phyloP scores from a whole-genome alignment of 1,284 basidiomycete genomes.

The Singerocomus inundabilis region DNA sequence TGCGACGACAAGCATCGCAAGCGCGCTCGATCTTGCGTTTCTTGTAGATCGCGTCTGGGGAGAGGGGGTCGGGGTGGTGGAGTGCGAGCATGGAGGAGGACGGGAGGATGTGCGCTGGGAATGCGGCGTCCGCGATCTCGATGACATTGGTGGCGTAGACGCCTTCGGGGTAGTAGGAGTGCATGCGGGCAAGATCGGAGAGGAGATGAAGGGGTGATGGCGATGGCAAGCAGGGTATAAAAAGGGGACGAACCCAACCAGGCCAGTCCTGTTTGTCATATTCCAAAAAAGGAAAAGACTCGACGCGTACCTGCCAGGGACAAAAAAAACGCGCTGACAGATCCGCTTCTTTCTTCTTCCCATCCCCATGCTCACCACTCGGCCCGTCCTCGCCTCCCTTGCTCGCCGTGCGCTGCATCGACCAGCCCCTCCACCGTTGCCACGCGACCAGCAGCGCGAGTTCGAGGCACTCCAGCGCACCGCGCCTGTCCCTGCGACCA shows the following conservation, averaged over 20 bases:
- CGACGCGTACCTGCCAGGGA: too few species aligned
- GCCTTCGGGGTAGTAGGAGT: constrained; percentile 16
- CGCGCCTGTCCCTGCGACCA: constrained; percentile 47
- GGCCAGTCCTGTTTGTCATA: too few species aligned
- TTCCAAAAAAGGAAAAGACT: too few species aligned
- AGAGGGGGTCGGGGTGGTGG: constrained; percentile 4
- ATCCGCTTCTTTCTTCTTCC: too few species aligned
- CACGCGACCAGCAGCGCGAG: constrained; percentile 66
- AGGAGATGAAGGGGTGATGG: not conserved
- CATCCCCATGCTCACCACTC: too few species aligned
- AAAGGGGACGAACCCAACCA: too few species aligned
- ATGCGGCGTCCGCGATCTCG: constrained; percentile 28
- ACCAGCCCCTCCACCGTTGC: constrained; percentile 70
- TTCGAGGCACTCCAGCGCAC: constrained; percentile 71
- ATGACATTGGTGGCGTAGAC: constrained; percentile 28
- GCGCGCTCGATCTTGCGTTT: constrained; percentile 64
- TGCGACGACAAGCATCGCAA: constrained; percentile 67
- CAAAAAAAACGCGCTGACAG: too few species aligned
- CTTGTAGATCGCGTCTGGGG: constrained; percentile 33
- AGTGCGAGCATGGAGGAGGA: constrained; percentile 11
- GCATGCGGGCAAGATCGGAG: constrained; percentile 19
- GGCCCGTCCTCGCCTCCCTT: too few species aligned
- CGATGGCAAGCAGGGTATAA: too few species aligned
- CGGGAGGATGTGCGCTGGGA: constrained; percentile 2
- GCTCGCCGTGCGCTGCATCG: constrained; percentile 39